Evolutionary conservation across 2,329 filamentous ascomycete species (phyloP), one percentile per base, ranked within the genome.

Genomic region (Emericellopsis cladophorae): DNA sequence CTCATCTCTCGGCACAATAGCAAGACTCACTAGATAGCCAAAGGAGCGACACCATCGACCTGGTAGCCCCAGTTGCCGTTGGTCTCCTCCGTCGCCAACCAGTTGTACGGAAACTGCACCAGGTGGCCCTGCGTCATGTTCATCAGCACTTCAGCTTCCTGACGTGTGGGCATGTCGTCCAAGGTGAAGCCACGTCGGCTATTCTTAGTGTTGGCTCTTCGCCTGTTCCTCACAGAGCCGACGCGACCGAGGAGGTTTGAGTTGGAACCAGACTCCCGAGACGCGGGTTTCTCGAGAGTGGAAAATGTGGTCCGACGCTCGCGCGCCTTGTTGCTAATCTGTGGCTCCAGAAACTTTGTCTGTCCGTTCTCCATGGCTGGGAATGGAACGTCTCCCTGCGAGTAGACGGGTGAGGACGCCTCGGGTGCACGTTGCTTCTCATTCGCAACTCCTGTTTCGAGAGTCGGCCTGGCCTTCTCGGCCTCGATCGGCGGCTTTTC

Each of bases 61-160:
- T 90, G 87, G 63, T 95, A 96, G 46, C 95, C 74, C 92, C 92
- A 98, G 56, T 95, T 94, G 42, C 88, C 86, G 49, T 87, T 89
- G 54, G 81, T 78, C 66, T 96, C 92, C 64, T 96, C 92, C 42
- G 81, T 84, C 51, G 84, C 76, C 41, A 95, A 75, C 88, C 93
- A 98, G 54, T 98, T 87, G 60, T 96, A 95, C 6, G 92, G 92
- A 68, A 93, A 98, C 47, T 86, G 67, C 22, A 98, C 89, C 40
- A 98, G 60, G 56, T 89, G 80, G 2, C 92, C 92, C 59, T 96
- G 90, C 22, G 92, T 74, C 65, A 92, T 65, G 47, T 77, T 75
- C 49, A 95, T 67, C 49, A 96, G 62, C 50, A 85, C 82, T 56
- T 94, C 89, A 1, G 88, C 85, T 49, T 93, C 85, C 6, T 74